Conservation (phyloP, 352 stramenopile genomes). For the Phytopythium oedochilum region DNA sequence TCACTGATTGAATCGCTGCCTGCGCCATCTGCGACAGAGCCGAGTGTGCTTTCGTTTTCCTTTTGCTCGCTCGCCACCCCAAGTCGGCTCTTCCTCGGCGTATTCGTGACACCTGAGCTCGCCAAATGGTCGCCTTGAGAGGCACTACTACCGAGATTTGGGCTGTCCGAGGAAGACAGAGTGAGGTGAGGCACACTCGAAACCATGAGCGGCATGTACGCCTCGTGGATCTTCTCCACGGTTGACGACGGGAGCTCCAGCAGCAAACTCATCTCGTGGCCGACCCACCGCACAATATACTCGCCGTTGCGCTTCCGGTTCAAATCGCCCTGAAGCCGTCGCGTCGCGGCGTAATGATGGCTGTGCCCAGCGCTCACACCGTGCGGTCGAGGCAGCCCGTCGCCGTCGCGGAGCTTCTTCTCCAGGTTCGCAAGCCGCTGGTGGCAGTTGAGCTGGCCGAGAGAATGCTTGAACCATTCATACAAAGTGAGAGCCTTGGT, state of each 20-base stretch:
- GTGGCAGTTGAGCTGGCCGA: constrained; percentile 78
- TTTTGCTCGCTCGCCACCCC: constrained; percentile 53
- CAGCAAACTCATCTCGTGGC: constrained; percentile 77
- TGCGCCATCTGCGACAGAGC: not conserved
- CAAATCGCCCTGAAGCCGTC: constrained; percentile 68
- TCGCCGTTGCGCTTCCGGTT: constrained; percentile 79
- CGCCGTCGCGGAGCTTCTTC: constrained; percentile 75
- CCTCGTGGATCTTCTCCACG: constrained; percentile 43
- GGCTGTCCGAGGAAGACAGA: not conserved
- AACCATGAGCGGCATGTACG: constrained; percentile 20
- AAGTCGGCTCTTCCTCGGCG: constrained; percentile 51
- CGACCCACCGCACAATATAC: constrained; percentile 80
- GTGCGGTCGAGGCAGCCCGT: constrained; percentile 49
- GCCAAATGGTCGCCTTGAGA: not conserved
- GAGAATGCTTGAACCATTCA: constrained; percentile 78
- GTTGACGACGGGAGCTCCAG: constrained; percentile 49
- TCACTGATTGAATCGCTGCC: constrained; percentile 16
- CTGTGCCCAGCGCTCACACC: constrained; percentile 56
- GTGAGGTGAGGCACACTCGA: not conserved
- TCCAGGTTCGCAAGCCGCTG: constrained; percentile 79
- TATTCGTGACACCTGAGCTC: constrained; percentile 32
- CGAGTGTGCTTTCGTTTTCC: constrained; percentile 28
- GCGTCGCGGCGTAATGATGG: constrained; percentile 74
- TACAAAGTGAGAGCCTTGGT: constrained; percentile 76
- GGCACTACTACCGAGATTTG: not conserved